phyloP scores from a whole-genome alignment of 192 early-diverging fungal genomes.

The Mortierella hygrophila region DNA sequence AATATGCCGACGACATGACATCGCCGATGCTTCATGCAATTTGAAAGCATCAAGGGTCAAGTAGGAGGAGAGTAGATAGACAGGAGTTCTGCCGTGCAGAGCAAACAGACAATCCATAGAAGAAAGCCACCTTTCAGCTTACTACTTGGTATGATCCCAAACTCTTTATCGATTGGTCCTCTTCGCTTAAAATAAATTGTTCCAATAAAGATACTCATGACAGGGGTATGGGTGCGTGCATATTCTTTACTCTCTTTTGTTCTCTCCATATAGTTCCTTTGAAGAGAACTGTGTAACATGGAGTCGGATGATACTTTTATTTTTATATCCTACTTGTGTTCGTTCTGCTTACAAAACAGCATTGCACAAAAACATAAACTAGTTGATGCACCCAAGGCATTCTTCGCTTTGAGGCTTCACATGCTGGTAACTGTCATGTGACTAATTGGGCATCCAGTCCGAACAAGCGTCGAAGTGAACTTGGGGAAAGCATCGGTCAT shows the following conservation, averaged over 20 bases:
- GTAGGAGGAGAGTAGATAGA: too few species aligned
- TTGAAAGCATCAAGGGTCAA: too few species aligned
- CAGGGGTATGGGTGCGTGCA: not conserved
- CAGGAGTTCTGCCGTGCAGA: too few species aligned
- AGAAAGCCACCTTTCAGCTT: not conserved
- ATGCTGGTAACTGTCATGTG: not conserved
- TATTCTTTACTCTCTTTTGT: not conserved
- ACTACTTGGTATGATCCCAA: not conserved
- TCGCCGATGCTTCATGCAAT: too few species aligned
- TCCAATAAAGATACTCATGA: not conserved
- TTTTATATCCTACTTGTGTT: not conserved
- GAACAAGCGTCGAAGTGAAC: not conserved
- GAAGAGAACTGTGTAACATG: not conserved
- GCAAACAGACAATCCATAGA: not conserved
- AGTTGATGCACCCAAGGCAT: not conserved
- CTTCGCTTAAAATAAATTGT: not conserved
- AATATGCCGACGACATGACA: too few species aligned
- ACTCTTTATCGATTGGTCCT: not conserved
- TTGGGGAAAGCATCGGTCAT: not conserved
- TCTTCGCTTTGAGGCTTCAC: not conserved
- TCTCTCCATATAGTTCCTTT: not conserved
- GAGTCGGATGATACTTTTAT: not conserved
- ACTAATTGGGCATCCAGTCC: not conserved
- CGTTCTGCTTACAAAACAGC: not conserved
- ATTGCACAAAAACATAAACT: not conserved